A percentile compares a stretch with the other conserved stretches of the same genome.
These are phyloP conservation scores for Mortierella sp. DNA, from an alignment of 371 early-diverging fungal genomes.

Conservation along the genomic window DNA sequence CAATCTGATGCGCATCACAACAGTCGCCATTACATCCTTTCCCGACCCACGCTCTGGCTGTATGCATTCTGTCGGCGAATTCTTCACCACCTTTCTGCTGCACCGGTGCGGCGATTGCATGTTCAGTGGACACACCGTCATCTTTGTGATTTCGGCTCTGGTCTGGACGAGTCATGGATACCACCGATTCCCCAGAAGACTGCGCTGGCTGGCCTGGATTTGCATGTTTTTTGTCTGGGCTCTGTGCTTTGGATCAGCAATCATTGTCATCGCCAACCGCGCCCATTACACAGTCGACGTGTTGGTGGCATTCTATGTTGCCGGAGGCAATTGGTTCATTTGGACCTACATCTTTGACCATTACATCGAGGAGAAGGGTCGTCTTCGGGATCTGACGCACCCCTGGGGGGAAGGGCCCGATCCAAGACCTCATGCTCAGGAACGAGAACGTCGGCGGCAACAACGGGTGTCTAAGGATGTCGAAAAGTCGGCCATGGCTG, in stretches of 20 bases:
- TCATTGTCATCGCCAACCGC: constrained; percentile 64
- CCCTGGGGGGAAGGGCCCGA: constrained; percentile 47
- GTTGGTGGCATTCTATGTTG: constrained; percentile 64
- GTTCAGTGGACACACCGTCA: constrained; percentile 69
- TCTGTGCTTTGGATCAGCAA: constrained; percentile 60
- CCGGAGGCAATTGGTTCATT: constrained; percentile 62
- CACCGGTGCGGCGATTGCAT: constrained; percentile 72
- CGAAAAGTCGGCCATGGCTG: not conserved
- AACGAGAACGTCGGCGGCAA: constrained; percentile 6
- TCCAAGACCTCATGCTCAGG: constrained; percentile 26
- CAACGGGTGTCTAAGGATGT: too few species aligned
- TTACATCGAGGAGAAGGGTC: constrained; percentile 32
- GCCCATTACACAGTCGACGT: constrained; percentile 70
- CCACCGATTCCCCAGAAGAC: constrained; percentile 36
- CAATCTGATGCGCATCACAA: constrained; percentile 65
- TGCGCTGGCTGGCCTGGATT: constrained; percentile 54
- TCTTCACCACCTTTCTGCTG: constrained; percentile 62
- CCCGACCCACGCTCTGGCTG: constrained; percentile 69
- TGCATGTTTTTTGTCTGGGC: constrained; percentile 51
- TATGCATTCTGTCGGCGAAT: constrained; percentile 61
- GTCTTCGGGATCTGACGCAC: constrained; percentile 34
- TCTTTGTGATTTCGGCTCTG: constrained; percentile 67
- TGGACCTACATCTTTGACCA: constrained; percentile 44
- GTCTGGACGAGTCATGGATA: constrained; percentile 64
- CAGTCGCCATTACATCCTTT: constrained; percentile 69